A percentile compares a stretch with the other conserved stretches of the same genome.
Evolutionary conservation across 1,284 basidiomycete genomes (phyloP).

Genomic region (Tranzscheliella williamsii): DNA sequence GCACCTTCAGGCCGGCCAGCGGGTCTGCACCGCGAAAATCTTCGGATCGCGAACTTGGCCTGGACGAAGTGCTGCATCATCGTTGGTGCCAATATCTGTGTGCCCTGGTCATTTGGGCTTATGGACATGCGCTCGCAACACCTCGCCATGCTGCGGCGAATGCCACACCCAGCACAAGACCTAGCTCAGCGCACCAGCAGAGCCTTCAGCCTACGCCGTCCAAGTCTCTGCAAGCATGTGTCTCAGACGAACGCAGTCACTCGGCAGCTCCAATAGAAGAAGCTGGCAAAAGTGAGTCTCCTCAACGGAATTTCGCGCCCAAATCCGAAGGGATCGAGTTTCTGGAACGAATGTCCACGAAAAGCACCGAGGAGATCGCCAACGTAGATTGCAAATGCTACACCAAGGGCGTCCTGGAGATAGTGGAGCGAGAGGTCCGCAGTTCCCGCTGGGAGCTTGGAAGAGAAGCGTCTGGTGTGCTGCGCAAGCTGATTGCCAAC

Average conservation of each 20-base stretch:
- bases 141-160: slow-evolving; percentile 8
- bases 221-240: slow-evolving; percentile 10
- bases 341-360: slow-evolving; percentile 37
- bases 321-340: slow-evolving; percentile 36
- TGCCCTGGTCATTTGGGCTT: slow-evolving; percentile 45
- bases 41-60: slow-evolving; percentile 18
- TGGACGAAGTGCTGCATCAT: slow-evolving; percentile 45
- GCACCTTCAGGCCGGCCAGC: background rate
- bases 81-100: slow-evolving; percentile 45
- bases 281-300: background rate
- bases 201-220: too few species aligned
- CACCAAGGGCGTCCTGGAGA: slow-evolving; percentile 34
- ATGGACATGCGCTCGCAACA: slow-evolving; percentile 37
- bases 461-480: slow-evolving; percentile 41
- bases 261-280: slow-evolving; percentile 4
- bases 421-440: slow-evolving; percentile 41
- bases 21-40: slow-evolving; percentile 4
- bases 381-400: slow-evolving; percentile 40
- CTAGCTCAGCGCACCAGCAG: slow-evolving; percentile 6
- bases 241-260: slow-evolving; percentile 18
- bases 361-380: slow-evolving; percentile 29
- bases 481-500: slow-evolving; percentile 43
- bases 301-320: background rate
- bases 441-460: slow-evolving; percentile 47
- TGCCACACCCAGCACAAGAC: slow-evolving; percentile 3